A percentile compares a stretch with the other conserved stretches of the same genome.
Evolutionary conservation across 2,329 filamentous ascomycete genomes (phyloP).

Genomic region (Ophiostoma pallidulum): DNA sequence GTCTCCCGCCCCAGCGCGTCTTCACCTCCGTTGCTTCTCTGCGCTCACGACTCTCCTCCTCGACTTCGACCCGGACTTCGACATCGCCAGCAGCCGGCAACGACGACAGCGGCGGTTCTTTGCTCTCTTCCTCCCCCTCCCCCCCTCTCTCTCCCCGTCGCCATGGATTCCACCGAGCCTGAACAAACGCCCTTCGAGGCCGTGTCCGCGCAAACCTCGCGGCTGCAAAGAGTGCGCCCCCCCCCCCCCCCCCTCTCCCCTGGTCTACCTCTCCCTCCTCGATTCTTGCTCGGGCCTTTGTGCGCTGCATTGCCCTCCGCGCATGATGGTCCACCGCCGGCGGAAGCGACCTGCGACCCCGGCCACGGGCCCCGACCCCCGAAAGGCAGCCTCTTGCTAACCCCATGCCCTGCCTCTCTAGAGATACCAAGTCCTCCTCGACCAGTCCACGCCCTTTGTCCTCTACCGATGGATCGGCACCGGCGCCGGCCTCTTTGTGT

Average conservation of each 20-base stretch:
- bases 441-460: conserved; percentile 84
- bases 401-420: conserved; percentile 28
- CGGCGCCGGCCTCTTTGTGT: conserved; percentile 62
- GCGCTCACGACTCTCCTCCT: background rate
- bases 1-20: too few species aligned
- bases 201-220: conserved; percentile 76
- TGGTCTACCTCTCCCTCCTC: too few species aligned
- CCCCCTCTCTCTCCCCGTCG: background rate
- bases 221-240: conserved; percentile 57
- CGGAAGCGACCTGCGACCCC: too few species aligned
- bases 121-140: background rate
- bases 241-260: too few species aligned
- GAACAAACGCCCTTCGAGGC: conserved; percentile 88
- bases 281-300: background rate
- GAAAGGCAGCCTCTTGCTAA: too few species aligned
- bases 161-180: conserved; percentile 79
- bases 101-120: background rate
- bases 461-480: conserved; percentile 86
- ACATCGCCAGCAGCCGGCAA: background rate
- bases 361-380: too few species aligned
- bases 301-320: background rate
- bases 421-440: conserved; percentile 91
- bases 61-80: too few species aligned
- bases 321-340: background rate
- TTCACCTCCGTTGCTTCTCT: background rate